Evolutionary conservation across 164 flowering plant genomes (phyloP), one percentile per base, ranked within the genome.

Genomic region (Umbellularia californica): DNA sequence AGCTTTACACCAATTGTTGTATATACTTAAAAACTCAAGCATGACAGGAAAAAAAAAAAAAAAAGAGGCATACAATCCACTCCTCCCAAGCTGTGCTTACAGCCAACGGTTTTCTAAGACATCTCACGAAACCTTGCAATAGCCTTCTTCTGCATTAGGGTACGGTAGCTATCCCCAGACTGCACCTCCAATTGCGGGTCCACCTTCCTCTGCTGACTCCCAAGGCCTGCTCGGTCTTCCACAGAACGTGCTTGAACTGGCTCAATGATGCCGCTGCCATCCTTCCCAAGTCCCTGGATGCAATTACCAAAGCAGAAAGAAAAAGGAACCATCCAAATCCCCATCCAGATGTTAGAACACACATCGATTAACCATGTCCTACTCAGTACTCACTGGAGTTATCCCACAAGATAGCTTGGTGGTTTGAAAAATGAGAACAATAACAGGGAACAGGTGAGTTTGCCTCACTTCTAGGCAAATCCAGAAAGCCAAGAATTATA

Each of bases 191-290:
- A 86, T 74, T 76, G 79, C 0, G 98, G 96, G 72, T 92, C 97
- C 68, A 65, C 76, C 81, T 90, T 93, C 88, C 88, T 88, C 72
- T 87, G 91, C 73, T 88, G 92, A 79, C 88, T 91, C 66, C 98
- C 98, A 3, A 96, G 91, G 70, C 98, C 99, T 13, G 97, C 97
- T 78, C 97, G 84, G 13, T 77, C 82, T 7, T 88, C 99, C 77
- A 76, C 71, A 13, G 85, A 84, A 76, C 88, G 88, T 19, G 99
- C 94, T 78, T 88, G 91, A 23, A 96, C 99, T 6, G 99, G 99
- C 79, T 92, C 97, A 23, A 80, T 81, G 85, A 96, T 88, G 70
- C 98, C 98, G 77, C 99, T 92, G 51, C 99, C 97, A 82, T 96
- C 97, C 84, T 87, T 96, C 13, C 99, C 99, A 55, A 94, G 79